These are phyloP conservation scores for Phytopythium chamaehyphon DNA, from an alignment of 352 stramenopile genomes.

Conservation along the genomic window DNA sequence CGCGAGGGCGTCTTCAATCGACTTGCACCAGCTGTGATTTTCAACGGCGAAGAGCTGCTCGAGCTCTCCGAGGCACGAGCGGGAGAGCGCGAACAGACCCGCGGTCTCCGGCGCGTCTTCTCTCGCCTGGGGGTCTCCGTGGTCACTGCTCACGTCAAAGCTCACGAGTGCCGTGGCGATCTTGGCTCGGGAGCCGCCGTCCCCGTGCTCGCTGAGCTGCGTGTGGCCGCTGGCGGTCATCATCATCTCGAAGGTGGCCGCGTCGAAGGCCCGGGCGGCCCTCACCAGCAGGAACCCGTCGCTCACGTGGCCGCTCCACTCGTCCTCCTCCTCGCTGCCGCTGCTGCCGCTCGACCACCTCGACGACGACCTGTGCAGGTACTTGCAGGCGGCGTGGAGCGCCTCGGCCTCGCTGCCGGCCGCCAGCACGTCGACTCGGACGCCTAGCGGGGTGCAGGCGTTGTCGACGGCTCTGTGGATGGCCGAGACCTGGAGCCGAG, in stretches of 20 bases:
- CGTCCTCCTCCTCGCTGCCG: neutral
- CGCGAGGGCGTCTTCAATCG: slow-evolving; percentile 1
- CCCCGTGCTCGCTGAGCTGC: neutral
- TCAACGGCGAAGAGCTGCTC: slow-evolving; percentile 7
- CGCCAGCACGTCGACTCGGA: slow-evolving; percentile 11
- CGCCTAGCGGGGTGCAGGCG: slow-evolving; percentile 3
- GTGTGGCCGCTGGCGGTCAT: neutral
- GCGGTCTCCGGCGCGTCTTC: slow-evolving; percentile 3
- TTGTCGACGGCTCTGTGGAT: slow-evolving; percentile 1
- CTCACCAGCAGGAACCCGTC: slow-evolving; percentile 14
- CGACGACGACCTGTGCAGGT: neutral
- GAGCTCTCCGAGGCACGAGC: slow-evolving; percentile 5
- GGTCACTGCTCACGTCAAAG: slow-evolving; percentile 10
- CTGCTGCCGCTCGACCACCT: neutral
- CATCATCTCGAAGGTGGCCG: slow-evolving; percentile 25
- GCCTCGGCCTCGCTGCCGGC: neutral
- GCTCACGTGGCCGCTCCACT: neutral
- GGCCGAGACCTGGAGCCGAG: neutral
- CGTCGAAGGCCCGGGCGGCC: slow-evolving; percentile 15
- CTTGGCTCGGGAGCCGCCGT: neutral
- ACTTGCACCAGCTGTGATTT: slow-evolving; percentile 1
- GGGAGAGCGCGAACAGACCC: slow-evolving; percentile 16
- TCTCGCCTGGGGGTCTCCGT: neutral
- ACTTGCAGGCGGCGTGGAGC: slow-evolving; percentile 1
- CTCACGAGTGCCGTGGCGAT: slow-evolving; percentile 14